Percentiles rank a stretch among this genome's conserved stretches.
Conservation (phyloP, 495 filamentous ascomycete genomes). For the Hyaloscypha bicolor region DNA sequence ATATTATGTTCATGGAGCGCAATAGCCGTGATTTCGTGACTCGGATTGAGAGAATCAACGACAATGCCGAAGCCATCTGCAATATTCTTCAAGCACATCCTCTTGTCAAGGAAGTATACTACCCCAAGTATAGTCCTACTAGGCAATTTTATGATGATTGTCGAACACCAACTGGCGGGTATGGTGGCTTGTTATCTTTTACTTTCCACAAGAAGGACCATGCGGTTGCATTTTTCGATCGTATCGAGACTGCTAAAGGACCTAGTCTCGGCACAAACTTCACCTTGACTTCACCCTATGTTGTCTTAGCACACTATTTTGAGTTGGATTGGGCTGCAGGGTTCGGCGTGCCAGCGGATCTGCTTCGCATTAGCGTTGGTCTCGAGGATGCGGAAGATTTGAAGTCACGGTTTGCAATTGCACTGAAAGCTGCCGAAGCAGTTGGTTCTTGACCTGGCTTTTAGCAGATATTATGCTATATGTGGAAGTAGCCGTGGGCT, state of each 20-base stretch:
- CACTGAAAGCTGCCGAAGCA: conserved; percentile 49
- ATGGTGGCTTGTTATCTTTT: conserved; percentile 88
- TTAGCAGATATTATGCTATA: too few species aligned
- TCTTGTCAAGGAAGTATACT: conserved; percentile 79
- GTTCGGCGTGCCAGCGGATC: conserved; percentile 74
- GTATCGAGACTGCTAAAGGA: conserved; percentile 84
- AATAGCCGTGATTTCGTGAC: conserved; percentile 92
- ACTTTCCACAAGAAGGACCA: conserved; percentile 72
- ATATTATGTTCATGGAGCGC: conserved; percentile 90
- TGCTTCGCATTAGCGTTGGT: conserved; percentile 88
- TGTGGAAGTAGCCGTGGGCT: too few species aligned
- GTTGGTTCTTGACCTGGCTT: conserved; percentile 16
- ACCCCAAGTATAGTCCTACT: conserved; percentile 78
- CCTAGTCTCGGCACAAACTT: conserved; percentile 97
- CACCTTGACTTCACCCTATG: conserved; percentile 85
- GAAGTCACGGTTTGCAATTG: conserved; percentile 46
- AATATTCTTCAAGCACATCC: conserved; percentile 57
- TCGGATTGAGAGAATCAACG: conserved; percentile 81
- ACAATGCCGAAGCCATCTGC: conserved; percentile 82
- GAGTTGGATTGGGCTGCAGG: conserved; percentile 88
- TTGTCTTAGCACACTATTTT: conserved; percentile 85
- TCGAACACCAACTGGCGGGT: conserved; percentile 75
- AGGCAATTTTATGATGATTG: conserved; percentile 74
- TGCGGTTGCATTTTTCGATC: conserved; percentile 84
- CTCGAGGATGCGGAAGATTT: conserved; percentile 77